Percentiles rank a stretch among this genome's conserved stretches.
Evolutionary conservation across 331 rosid genomes (phyloP).

Genomic region (Cydonia oblonga): DNA sequence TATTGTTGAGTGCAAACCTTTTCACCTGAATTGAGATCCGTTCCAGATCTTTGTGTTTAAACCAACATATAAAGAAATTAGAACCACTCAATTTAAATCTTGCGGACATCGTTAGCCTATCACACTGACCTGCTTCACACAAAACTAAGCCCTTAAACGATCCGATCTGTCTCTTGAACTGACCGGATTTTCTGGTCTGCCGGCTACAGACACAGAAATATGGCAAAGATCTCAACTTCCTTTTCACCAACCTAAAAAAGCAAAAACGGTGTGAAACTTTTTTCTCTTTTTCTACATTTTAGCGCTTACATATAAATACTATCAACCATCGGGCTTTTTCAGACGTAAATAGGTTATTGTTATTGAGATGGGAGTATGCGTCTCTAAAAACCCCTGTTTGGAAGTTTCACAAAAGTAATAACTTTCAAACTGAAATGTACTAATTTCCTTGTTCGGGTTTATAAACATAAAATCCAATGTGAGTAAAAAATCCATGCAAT

Average conservation of each 20-base stretch:
- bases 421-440: neutral
- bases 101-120: neutral
- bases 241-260: neutral
- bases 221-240: too few species aligned
- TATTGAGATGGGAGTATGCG: neutral
- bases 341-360: neutral
- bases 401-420: neutral
- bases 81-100: neutral
- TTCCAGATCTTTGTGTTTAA: fast-evolving
- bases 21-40: too few species aligned
- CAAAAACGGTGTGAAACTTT: neutral
- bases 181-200: too few species aligned
- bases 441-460: neutral
- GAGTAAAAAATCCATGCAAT: neutral
- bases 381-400: neutral
- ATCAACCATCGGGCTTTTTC: too few species aligned
- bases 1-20: neutral
- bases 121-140: fast-evolving
- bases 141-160: too few species aligned
- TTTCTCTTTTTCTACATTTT: neutral
- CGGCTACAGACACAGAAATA: too few species aligned
- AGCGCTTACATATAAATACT: too few species aligned
- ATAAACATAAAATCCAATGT: neutral
- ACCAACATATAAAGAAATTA: too few species aligned
- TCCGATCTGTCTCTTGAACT: too few species aligned